Evolutionary conservation across 2,329 filamentous ascomycete species (phyloP), one percentile per base, ranked within the genome.

Genomic region (Diaporthe eres): DNA sequence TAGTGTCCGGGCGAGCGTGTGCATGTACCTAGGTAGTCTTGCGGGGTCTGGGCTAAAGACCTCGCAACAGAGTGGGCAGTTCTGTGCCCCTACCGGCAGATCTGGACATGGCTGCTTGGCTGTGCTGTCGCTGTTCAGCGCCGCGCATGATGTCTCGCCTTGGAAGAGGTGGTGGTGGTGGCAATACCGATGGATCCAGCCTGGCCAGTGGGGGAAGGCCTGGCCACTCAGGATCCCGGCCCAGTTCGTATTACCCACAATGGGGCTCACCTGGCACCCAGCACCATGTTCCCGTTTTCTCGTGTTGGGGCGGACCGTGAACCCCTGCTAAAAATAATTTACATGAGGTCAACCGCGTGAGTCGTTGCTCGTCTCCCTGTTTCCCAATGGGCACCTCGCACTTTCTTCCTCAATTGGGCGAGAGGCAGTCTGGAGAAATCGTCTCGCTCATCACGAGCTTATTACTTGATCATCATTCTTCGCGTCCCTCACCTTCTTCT

Each of bases 311-410:
- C 17, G 37, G 25, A 61, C 42, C 60, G 57, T 58, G 65, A 71
- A 75, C 51, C 74, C 61, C 75, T 57, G 74, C 71, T 77, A 77
- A 77, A 77, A 77, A 77, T 77, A 75, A 75, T 67, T 37, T 74
- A 72, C 31, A 74, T 74, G 75, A 71, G 65, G 37, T 76, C 65
- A 68, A 74, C 72, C 65, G 55, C 49, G 65, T 58, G 75, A 71
- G 53, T 60, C 37, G 60, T n/a, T 74, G 61, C 58, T 53, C 22
- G 9, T 49, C 25, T 19, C 22, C 28, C 17, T 39, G 44, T 55
- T 42, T 58, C 37, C 58, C 19, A 19, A 39, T 61, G 31, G 53
- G 22, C 37, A 12, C 37, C 57, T 61, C 34, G 34, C 37, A 42
- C 34, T 4, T 44, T 61, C 22, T 25, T 61, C 22, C 58, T 42